phyloP scores from a whole-genome alignment of 2,329 filamentous ascomycete species.

The Fusarium drepaniforme region DNA sequence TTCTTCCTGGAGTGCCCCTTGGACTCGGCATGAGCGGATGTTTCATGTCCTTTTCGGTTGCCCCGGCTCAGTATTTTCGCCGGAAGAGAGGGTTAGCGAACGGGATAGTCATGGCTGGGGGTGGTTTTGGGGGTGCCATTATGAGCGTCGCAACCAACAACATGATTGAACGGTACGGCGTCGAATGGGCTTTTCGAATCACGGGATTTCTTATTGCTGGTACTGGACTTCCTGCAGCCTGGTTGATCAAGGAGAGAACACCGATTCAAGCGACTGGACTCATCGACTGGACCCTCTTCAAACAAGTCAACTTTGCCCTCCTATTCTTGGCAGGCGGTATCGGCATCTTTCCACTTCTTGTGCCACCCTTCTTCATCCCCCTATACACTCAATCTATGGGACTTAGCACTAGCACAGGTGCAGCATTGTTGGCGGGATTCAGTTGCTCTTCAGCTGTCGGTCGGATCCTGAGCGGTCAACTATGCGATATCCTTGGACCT shows the following conservation, averaged over 20 bases:
- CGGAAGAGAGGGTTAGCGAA: slow-evolving; percentile 67
- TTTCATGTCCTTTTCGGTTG: slow-evolving; percentile 37
- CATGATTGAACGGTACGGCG: slow-evolving; percentile 59
- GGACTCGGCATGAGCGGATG: slow-evolving; percentile 48
- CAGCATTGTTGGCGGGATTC: slow-evolving; percentile 70
- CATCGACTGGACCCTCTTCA: slow-evolving; percentile 68
- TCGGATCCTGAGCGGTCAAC: slow-evolving; percentile 64
- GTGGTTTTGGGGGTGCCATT: slow-evolving; percentile 67
- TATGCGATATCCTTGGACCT: slow-evolving; percentile 66
- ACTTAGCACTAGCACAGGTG: slow-evolving; percentile 63
- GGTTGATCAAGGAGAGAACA: slow-evolving; percentile 61
- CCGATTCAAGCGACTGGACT: slow-evolving; percentile 43
- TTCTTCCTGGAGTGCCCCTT: slow-evolving; percentile 41
- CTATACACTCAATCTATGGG: slow-evolving; percentile 68
- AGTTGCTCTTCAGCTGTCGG: slow-evolving; percentile 71
- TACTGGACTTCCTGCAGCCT: slow-evolving; percentile 68
- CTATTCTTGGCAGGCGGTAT: slow-evolving; percentile 67
- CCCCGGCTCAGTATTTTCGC: slow-evolving; percentile 64
- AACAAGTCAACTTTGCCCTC: slow-evolving; percentile 61
- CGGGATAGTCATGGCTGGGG: slow-evolving; percentile 65
- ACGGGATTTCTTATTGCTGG: slow-evolving; percentile 64
- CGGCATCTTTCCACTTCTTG: slow-evolving; percentile 70
- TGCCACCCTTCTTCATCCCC: slow-evolving; percentile 72
- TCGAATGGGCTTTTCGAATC: slow-evolving; percentile 65
- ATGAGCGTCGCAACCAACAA: slow-evolving; percentile 63